These are phyloP conservation scores for Aurantiochytrium sp. DNA, from an alignment of 108 stramenopile species.

Conservation along the genomic window DNA sequence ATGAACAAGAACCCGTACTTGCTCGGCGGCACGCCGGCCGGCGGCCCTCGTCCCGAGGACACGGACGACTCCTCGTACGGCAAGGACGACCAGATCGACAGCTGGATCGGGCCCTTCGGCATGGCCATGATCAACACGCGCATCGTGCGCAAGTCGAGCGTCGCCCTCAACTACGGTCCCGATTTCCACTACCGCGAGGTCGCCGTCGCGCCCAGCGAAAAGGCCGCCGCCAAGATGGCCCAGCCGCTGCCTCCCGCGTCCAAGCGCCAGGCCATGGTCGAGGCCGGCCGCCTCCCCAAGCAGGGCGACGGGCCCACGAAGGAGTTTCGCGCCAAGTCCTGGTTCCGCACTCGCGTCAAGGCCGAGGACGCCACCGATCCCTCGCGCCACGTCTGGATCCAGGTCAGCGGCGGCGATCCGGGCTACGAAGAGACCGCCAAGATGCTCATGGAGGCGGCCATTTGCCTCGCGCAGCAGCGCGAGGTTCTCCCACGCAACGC, in stretches of 20 bases:
- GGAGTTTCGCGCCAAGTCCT: conserved; percentile 21
- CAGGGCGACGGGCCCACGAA: neutral
- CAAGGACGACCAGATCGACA: conserved; percentile 83
- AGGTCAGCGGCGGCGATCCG: conserved; percentile 28
- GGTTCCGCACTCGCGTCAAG: neutral
- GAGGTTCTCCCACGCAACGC: neutral
- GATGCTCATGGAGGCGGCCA: neutral
- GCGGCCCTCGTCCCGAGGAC: conserved; percentile 66
- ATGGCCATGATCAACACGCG: conserved; percentile 34
- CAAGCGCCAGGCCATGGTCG: conserved; percentile 23
- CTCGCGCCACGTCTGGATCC: neutral
- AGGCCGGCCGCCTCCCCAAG: conserved; percentile 11
- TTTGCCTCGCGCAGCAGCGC: neutral
- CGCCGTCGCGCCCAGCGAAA: neutral
- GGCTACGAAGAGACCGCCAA: neutral
- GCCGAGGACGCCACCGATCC: neutral
- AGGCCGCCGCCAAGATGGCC: neutral
- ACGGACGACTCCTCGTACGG: conserved; percentile 80
- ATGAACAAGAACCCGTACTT: neutral
- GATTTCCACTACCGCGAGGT: neutral
- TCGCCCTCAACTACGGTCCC: neutral
- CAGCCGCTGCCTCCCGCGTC: neutral
- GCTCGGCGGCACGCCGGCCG: neutral
- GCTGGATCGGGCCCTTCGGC: conserved; percentile 40
- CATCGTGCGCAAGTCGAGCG: conserved; percentile 3